Conservation (phyloP, 129 eudicot genomes). For the Glebionis coronaria region DNA sequence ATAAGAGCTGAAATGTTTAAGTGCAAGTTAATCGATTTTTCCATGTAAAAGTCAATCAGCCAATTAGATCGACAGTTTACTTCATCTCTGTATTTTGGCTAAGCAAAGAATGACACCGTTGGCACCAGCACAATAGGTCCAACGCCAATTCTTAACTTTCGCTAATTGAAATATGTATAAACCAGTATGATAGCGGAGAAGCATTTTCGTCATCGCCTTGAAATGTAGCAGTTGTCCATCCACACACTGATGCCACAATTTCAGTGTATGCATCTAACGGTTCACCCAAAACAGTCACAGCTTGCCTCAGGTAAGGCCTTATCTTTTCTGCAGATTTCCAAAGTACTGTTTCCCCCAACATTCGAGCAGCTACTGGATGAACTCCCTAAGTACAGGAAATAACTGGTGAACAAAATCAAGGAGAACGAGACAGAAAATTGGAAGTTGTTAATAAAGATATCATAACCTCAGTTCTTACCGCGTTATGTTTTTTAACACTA, state of each 20-base stretch:
- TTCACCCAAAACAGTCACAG: conserved; percentile 45
- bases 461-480: conserved; percentile 62
- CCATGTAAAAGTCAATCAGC: no score
- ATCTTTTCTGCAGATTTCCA: conserved; percentile 58
- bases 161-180: no score
- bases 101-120: no score
- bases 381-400: conserved; percentile 43
- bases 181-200: conserved; percentile 15
- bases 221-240: conserved; percentile 26
- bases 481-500: conserved; percentile 45
- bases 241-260: conserved; percentile 59
- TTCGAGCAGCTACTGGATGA: conserved; percentile 62
- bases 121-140: no score
- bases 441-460: not conserved
- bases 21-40: no score
- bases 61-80: no score
- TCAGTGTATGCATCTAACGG: conserved; percentile 53
- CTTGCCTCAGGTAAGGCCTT: conserved; percentile 60
- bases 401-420: not conserved
- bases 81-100: no score
- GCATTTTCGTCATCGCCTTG: conserved; percentile 42
- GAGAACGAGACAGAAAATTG: conserved; percentile 3
- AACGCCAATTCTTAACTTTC: no score
- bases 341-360: conserved; percentile 65
- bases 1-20: no score